Evolutionary conservation across 1,284 basidiomycete genomes (phyloP).

Genomic region (Cutaneotrichosporon spelunceum): DNA sequence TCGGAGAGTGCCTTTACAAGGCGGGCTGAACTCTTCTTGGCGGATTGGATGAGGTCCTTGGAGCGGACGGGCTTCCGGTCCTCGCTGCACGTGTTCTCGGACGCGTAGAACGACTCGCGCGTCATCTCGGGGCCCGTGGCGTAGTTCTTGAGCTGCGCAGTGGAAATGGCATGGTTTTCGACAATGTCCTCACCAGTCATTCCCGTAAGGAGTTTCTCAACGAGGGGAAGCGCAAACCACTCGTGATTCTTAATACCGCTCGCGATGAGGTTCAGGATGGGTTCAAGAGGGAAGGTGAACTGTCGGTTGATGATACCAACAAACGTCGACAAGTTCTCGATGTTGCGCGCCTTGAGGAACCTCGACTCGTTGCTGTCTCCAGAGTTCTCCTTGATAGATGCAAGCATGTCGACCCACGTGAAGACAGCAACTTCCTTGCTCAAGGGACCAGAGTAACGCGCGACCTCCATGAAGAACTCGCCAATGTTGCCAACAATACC

Average conservation of each 20-base stretch:
- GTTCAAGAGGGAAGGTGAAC: constrained; percentile 74
- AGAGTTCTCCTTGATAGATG: constrained; percentile 61
- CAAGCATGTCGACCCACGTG: constrained; percentile 80
- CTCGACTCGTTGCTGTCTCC: not conserved
- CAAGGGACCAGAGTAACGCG: constrained; percentile 84
- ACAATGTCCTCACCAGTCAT: constrained; percentile 94
- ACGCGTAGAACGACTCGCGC: constrained; percentile 65
- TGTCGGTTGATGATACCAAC: constrained; percentile 87
- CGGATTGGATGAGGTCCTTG: constrained; percentile 23
- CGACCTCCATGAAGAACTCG: constrained; percentile 81
- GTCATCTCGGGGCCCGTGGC: constrained; percentile 83
- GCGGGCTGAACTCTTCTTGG: constrained; percentile 54
- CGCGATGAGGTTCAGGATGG: constrained; percentile 83
- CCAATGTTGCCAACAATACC: constrained; percentile 95
- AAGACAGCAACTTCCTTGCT: constrained; percentile 92
- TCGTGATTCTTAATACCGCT: constrained; percentile 82
- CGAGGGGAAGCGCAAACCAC: constrained; percentile 82
- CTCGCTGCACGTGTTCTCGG: constrained; percentile 43
- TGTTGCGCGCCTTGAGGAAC: constrained; percentile 77
- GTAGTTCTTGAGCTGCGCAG: constrained; percentile 82
- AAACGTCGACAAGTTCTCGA: constrained; percentile 89
- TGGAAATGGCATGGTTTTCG: constrained; percentile 69
- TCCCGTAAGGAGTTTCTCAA: constrained; percentile 88
- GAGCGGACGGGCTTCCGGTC: constrained; percentile 13
- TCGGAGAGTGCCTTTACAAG: constrained; percentile 69